phyloP scores from a whole-genome alignment of 164 flowering plant genomes.

The Magnolia changhungtana region DNA sequence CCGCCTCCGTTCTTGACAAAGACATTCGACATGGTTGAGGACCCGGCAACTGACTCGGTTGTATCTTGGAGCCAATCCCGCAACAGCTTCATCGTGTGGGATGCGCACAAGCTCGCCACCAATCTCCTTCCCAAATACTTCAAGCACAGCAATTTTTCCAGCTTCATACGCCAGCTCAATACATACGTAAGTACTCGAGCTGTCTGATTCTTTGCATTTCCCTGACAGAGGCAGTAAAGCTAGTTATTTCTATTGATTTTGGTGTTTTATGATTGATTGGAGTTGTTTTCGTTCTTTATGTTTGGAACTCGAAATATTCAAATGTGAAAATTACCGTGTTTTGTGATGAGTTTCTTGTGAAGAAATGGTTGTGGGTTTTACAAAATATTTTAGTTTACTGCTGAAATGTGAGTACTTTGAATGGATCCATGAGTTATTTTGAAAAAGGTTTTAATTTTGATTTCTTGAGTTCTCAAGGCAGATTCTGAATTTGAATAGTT shows the following conservation, averaged over 20 bases:
- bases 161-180: conserved; percentile 76
- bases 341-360: background rate
- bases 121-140: conserved; percentile 56
- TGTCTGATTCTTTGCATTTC: background rate
- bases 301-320: no score
- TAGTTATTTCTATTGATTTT: no score
- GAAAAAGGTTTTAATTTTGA: background rate
- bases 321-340: no score
- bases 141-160: conserved; percentile 75
- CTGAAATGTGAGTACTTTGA: background rate
- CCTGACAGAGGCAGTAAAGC: background rate
- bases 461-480: background rate
- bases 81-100: conserved; percentile 65
- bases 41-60: conserved; percentile 46
- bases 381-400: background rate
- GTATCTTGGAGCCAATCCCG: conserved; percentile 52
- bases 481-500: background rate
- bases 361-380: background rate
- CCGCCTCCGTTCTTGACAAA: conserved; percentile 72
- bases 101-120: conserved; percentile 40
- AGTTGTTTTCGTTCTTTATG: no score
- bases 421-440: background rate
- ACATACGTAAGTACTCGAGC: conserved; percentile 49
- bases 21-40: conserved; percentile 70
- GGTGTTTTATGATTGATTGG: background rate